Conservation (phyloP, 306 rosid species). For the Prunus salicina region DNA sequence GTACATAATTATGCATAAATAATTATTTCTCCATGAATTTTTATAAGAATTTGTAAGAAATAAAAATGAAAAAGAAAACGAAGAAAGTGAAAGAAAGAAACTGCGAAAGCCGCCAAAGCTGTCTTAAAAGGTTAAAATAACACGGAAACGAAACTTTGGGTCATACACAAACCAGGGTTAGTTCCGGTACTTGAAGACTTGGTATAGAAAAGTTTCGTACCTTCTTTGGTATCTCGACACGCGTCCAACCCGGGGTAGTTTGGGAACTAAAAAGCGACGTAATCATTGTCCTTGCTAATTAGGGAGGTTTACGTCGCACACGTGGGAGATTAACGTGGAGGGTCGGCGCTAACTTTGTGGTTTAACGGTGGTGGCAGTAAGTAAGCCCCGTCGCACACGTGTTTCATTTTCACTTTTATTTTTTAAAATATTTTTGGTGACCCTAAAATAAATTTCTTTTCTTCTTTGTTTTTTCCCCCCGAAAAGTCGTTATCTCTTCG, state of each 20-base stretch:
- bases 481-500: neutral
- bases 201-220: neutral
- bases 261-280: neutral
- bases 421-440: neutral
- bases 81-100: neutral
- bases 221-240: neutral
- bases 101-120: conserved; percentile 46
- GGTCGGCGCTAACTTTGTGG: conserved; percentile 4
- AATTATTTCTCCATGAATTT: conserved; percentile 10
- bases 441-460: no score
- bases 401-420: neutral
- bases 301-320: neutral
- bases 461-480: neutral
- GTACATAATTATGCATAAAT: conserved; percentile 31
- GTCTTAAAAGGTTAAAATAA: conserved; percentile 7
- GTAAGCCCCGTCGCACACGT: neutral
- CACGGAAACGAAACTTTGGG: neutral
- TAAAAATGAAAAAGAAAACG: neutral
- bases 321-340: conserved; percentile 11
- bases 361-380: neutral
- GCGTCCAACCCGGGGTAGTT: conserved; percentile 13
- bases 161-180: neutral
- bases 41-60: neutral
- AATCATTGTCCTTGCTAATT: conserved; percentile 36
- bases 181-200: conserved; percentile 13